phyloP scores from a whole-genome alignment of 2,329 filamentous ascomycete species.

The Exophiala sp. region DNA sequence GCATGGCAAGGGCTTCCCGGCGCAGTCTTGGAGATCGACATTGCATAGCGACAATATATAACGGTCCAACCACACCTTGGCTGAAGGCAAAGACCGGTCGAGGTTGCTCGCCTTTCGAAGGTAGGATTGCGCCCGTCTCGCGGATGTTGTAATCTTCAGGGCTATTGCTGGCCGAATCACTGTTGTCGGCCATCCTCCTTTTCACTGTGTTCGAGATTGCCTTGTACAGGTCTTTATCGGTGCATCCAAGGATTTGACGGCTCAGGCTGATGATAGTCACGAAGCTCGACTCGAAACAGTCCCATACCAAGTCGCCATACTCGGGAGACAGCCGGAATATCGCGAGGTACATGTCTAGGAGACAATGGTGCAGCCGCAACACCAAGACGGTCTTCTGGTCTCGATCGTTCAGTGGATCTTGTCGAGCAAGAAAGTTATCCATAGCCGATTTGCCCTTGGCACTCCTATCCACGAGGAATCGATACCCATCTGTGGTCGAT shows the following conservation, averaged over 20 bases:
- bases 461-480: not conserved
- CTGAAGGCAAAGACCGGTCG: conserved; percentile 10
- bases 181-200: not conserved
- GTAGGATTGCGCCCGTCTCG: not conserved
- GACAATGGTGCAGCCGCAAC: conserved; percentile 1
- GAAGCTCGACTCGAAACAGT: not conserved
- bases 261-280: not conserved
- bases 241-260: conserved; percentile 5
- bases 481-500: conserved; percentile 1
- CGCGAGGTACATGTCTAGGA: conserved; percentile 4
- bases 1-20: conserved; percentile 24
- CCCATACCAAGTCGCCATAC: conserved; percentile 7
- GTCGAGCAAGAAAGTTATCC: not conserved
- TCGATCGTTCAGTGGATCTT: not conserved
- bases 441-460: not conserved
- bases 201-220: not conserved
- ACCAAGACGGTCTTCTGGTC: conserved; percentile 6
- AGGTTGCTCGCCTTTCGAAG: not conserved
- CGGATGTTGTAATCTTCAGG: not conserved
- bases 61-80: conserved; percentile 7
- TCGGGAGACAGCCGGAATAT: not conserved
- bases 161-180: not conserved
- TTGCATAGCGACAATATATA: conserved; percentile 19
- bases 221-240: not conserved
- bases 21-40: conserved; percentile 29